Conservation (phyloP, 2,329 filamentous ascomycete species). For the Penicillium sp. region DNA sequence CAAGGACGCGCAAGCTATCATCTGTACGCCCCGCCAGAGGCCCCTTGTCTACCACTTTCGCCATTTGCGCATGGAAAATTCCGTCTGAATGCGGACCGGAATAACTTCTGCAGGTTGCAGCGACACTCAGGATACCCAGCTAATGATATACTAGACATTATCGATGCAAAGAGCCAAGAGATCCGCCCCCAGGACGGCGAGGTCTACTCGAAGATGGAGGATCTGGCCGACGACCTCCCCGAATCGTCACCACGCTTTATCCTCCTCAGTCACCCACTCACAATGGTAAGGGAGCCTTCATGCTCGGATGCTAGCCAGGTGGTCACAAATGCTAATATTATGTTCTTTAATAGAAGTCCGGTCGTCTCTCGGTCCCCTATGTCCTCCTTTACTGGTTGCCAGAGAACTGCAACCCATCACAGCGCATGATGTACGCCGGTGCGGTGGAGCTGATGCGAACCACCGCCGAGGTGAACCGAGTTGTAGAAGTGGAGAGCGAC, state of each 20-base stretch:
- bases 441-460: conserved; percentile 96
- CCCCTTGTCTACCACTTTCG: background rate
- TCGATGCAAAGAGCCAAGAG: conserved; percentile 87
- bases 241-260: conserved; percentile 90
- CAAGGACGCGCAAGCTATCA: conserved; percentile 83
- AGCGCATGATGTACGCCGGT: conserved; percentile 91
- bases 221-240: conserved; percentile 84
- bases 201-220: conserved; percentile 77
- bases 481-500: conserved; percentile 78
- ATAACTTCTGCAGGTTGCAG: background rate
- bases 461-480: conserved; percentile 82
- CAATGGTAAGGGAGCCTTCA: conserved; percentile 59
- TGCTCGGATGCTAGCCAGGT: background rate
- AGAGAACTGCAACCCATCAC: conserved; percentile 81
- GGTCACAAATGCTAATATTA: conserved; percentile 1
- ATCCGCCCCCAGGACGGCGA: conserved; percentile 80
- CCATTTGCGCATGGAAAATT: background rate
- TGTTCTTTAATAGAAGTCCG: conserved; percentile 64
- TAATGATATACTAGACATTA: conserved; percentile 63
- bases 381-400: conserved; percentile 94
- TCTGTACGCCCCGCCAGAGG: conserved; percentile 65
- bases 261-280: conserved; percentile 86
- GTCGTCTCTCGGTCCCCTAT: conserved; percentile 85
- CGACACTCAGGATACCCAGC: background rate
- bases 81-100: background rate